phyloP scores from a whole-genome alignment of 1,284 basidiomycete genomes.

The Rhodotorula mucilaginosa region DNA sequence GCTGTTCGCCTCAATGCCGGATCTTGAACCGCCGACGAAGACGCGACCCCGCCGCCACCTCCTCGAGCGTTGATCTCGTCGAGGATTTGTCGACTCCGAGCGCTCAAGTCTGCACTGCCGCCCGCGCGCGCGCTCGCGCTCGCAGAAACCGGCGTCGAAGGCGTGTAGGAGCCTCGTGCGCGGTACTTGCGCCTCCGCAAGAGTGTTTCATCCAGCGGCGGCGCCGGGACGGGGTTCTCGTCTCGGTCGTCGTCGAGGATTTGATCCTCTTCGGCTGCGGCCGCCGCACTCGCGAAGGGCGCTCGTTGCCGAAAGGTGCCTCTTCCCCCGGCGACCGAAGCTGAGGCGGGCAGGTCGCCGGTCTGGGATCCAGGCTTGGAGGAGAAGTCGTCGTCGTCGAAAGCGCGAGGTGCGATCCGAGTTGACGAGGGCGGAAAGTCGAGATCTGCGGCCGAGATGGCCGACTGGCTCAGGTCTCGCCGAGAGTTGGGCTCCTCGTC shows the following conservation, averaged over 20 bases:
- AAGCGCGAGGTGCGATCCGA: background rate
- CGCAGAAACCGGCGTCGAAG: background rate
- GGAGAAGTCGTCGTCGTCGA: background rate
- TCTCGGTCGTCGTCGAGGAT: background rate
- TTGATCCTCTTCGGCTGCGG: background rate
- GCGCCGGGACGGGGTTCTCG: background rate
- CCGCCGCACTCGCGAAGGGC: no score
- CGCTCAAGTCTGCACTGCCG: background rate
- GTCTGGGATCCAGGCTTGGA: background rate
- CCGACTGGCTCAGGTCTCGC: background rate
- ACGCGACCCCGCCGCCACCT: constrained; percentile 6
- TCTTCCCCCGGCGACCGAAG: background rate
- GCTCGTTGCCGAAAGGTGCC: background rate
- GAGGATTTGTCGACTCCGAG: constrained; percentile 30
- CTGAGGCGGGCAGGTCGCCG: no score
- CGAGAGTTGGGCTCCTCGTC: background rate
- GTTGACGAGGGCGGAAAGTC: constrained; percentile 5
- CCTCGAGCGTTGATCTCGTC: constrained; percentile 28
- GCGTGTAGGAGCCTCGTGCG: background rate
- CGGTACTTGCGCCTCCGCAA: constrained; percentile 4
- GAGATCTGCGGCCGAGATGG: constrained; percentile 14
- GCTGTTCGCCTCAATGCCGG: background rate
- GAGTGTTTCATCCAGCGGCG: background rate
- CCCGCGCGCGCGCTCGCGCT: background rate
- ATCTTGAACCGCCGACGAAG: background rate